Percentiles rank a stretch among this genome's conserved stretches.
These are phyloP conservation scores for Lichina pygmaea DNA, from an alignment of 495 filamentous ascomycete species.

Conservation along the genomic window DNA sequence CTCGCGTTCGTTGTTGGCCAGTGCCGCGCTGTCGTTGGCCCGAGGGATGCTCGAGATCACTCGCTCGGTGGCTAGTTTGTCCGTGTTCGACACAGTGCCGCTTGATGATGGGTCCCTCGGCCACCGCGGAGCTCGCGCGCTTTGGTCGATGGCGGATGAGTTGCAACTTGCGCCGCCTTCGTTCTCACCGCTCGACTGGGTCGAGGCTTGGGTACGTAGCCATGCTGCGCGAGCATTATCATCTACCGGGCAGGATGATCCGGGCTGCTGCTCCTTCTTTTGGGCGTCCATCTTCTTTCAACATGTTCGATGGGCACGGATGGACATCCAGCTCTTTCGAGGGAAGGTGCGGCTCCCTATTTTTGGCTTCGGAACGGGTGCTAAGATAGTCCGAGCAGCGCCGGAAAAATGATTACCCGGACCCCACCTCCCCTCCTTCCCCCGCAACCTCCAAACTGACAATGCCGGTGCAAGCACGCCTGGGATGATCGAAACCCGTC, in stretches of 20 bases:
- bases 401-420: too few relatives aligned
- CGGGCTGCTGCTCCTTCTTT: too few relatives aligned
- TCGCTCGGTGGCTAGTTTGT: constrained; percentile 25
- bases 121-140: not conserved
- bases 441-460: not conserved
- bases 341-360: not conserved
- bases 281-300: too few relatives aligned
- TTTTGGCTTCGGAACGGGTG: not conserved
- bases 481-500: not conserved
- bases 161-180: constrained; percentile 14
- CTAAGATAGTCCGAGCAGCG: too few relatives aligned
- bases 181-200: constrained; percentile 7
- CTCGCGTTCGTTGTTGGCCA: constrained; percentile 42
- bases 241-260: constrained; percentile 52
- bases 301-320: too few relatives aligned
- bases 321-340: too few relatives aligned
- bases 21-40: constrained; percentile 12
- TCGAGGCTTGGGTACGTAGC: constrained; percentile 20
- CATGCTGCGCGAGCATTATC: constrained; percentile 63
- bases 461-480: not conserved
- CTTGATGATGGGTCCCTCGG: not conserved
- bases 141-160: constrained; percentile 5
- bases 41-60: constrained; percentile 68
- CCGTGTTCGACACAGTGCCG: not conserved
- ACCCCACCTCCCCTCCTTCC: not conserved